Evolutionary conservation across 345 rosid genomes (phyloP).

Genomic region (Mallotus nudiflorus): DNA sequence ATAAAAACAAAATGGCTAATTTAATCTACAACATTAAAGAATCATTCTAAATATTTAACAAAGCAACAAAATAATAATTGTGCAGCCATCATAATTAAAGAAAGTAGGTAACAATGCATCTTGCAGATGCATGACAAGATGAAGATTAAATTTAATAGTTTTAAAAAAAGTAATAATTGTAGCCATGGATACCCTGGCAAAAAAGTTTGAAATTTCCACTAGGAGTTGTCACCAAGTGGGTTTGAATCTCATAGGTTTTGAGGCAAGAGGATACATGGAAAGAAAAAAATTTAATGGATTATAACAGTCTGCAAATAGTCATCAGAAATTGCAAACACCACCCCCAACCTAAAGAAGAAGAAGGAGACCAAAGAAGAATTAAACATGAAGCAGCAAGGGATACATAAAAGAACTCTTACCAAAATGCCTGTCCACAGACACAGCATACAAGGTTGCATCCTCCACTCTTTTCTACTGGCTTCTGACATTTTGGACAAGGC

Average conservation of each 20-base stretch:
- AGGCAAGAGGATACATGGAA: no score
- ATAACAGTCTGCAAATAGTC: background rate
- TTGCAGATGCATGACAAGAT: background rate
- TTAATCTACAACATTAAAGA: background rate
- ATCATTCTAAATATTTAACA: background rate
- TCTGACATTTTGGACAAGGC: slow-evolving; percentile 62
- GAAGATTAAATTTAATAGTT: background rate
- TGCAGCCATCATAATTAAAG: background rate
- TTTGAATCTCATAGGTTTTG: background rate
- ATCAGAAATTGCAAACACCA: background rate
- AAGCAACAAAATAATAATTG: background rate
- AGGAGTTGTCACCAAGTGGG: background rate
- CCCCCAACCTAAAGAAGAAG: background rate
- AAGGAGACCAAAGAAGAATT: background rate
- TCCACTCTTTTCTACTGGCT: slow-evolving; percentile 62
- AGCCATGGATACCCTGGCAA: background rate
- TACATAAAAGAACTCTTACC: slow-evolving; percentile 40
- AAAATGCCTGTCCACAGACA: slow-evolving; percentile 59
- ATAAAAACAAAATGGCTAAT: background rate
- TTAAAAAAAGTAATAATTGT: background rate
- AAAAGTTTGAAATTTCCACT: background rate
- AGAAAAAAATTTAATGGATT: no score
- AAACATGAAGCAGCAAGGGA: background rate
- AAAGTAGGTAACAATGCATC: background rate
- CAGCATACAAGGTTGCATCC: slow-evolving; percentile 70